A percentile compares a stretch with the other conserved stretches of the same genome.
These are phyloP conservation scores for Rubia balearica DNA, from an alignment of 305 asterid species.

Conservation along the genomic window DNA sequence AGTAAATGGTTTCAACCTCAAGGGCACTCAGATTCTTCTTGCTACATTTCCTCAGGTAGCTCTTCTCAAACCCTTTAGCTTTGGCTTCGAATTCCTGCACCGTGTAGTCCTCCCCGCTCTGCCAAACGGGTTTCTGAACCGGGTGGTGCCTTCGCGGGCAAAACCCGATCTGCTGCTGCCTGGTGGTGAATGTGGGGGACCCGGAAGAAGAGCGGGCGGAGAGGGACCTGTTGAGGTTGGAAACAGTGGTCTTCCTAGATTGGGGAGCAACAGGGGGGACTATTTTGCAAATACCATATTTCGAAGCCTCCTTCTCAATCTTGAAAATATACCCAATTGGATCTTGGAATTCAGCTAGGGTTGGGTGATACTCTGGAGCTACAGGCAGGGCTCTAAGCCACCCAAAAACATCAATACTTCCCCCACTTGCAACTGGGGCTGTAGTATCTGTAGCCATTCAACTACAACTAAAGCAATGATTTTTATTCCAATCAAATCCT, in stretches of 20 bases:
- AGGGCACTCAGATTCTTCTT: slow-evolving; percentile 51
- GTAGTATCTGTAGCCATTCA: slow-evolving; percentile 44
- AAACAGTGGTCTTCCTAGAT: slow-evolving; percentile 48
- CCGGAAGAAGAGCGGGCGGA: slow-evolving; percentile 53
- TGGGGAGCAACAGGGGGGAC: slow-evolving; percentile 78
- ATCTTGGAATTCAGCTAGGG: slow-evolving; percentile 90
- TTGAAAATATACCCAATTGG: slow-evolving; percentile 96
- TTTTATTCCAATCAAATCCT: neutral
- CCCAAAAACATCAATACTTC: slow-evolving; percentile 58
- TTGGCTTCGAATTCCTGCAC: slow-evolving; percentile 68
- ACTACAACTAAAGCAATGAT: slow-evolving; percentile 6
- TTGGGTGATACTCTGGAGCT: slow-evolving; percentile 95
- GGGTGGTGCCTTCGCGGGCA: slow-evolving; percentile 92
- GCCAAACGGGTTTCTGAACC: slow-evolving; percentile 97
- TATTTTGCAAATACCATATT: slow-evolving; percentile 91
- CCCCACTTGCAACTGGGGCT: slow-evolving; percentile 28
- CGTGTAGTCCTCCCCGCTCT: slow-evolving; percentile 83
- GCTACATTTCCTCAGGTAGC: slow-evolving; percentile 48
- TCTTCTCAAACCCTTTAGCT: slow-evolving; percentile 76
- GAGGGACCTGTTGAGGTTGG: slow-evolving; percentile 75
- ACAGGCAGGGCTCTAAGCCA: slow-evolving; percentile 92
- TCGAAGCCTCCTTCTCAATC: slow-evolving; percentile 93
- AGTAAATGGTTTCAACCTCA: slow-evolving; percentile 77
- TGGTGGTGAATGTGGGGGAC: slow-evolving; percentile 73
- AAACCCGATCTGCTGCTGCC: slow-evolving; percentile 99